These are phyloP conservation scores for Candida methanosorbosa DNA, from an alignment of 805 yeast species.

Conservation along the genomic window DNA sequence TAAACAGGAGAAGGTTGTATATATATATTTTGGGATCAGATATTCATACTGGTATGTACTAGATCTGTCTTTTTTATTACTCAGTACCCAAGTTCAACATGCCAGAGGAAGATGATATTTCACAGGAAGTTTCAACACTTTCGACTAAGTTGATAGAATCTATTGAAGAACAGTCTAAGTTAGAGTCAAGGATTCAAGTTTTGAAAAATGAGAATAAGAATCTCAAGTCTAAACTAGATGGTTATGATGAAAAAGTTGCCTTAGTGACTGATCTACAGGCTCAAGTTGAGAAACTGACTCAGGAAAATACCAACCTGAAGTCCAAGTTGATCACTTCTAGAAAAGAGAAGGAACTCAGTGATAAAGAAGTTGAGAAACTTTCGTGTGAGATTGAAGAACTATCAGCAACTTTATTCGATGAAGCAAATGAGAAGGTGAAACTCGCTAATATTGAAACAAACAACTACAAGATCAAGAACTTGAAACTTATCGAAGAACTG, in stretches of 20 bases:
- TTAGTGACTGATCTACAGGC: too few relatives aligned
- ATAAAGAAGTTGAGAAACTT: constrained; percentile 48
- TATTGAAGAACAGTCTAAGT: neutral
- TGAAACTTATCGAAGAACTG: constrained; percentile 41
- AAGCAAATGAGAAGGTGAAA: constrained; percentile 80
- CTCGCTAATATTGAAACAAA: constrained; percentile 64
- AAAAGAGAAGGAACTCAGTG: constrained; percentile 39
- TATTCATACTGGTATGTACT: too few relatives aligned
- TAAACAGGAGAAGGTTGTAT: too few relatives aligned
- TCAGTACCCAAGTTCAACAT: too few relatives aligned
- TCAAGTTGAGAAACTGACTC: too few relatives aligned
- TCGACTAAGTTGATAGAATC: constrained; percentile 1
- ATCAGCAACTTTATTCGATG: constrained; percentile 68
- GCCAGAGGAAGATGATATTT: neutral
- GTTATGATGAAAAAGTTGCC: neutral
- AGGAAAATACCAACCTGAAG: constrained; percentile 24
- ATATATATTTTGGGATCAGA: too few relatives aligned
- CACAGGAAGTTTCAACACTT: neutral
- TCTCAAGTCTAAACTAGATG: neutral
- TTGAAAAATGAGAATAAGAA: neutral
- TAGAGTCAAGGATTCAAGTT: neutral
- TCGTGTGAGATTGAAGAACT: constrained; percentile 74
- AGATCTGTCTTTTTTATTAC: too few relatives aligned
- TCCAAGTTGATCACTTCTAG: constrained; percentile 21
- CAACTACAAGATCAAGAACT: constrained; percentile 49